Evolutionary conservation across 768 basidiomycete genomes (phyloP).

Genomic region (Leccinum fibrillosum): DNA sequence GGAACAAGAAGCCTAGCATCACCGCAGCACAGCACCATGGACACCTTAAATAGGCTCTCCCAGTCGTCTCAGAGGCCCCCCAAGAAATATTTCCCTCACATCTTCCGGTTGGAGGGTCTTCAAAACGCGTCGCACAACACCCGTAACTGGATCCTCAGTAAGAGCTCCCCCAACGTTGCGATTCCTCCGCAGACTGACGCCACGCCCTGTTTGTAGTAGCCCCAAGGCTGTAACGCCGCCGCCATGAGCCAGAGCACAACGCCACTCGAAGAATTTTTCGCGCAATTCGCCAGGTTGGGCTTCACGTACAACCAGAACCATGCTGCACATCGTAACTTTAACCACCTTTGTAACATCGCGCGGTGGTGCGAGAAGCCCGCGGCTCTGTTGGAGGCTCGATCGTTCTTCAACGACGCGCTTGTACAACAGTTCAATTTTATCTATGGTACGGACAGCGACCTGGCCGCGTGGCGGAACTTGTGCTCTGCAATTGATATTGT

Average conservation of each 20-base stretch:
- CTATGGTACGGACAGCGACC: conserved; percentile 18
- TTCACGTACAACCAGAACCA: conserved; percentile 12
- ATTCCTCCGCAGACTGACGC: not conserved
- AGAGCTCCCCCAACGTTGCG: not conserved
- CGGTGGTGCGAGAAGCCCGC: not conserved
- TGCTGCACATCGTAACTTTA: conserved; percentile 24
- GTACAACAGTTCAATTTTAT: conserved; percentile 24
- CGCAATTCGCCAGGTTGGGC: conserved; percentile 8
- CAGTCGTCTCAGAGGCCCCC: not conserved
- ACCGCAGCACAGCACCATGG: not conserved
- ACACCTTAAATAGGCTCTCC: not conserved
- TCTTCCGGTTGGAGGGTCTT: not conserved
- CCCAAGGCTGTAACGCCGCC: not conserved
- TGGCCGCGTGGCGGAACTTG: conserved; percentile 20
- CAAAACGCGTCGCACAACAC: no score
- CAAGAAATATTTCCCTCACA: not conserved
- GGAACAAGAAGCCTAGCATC: not conserved
- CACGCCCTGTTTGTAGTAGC: not conserved
- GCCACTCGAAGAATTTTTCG: conserved; percentile 27
- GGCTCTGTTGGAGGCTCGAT: not conserved
- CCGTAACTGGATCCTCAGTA: not conserved
- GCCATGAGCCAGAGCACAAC: conserved; percentile 4
- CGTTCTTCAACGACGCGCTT: conserved; percentile 20
- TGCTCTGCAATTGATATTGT: conserved; percentile 15
- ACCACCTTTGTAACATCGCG: conserved; percentile 3